Evolutionary conservation across 176 grass and related monocot species (phyloP).

Genomic region (Thinopyrum elongatum): DNA sequence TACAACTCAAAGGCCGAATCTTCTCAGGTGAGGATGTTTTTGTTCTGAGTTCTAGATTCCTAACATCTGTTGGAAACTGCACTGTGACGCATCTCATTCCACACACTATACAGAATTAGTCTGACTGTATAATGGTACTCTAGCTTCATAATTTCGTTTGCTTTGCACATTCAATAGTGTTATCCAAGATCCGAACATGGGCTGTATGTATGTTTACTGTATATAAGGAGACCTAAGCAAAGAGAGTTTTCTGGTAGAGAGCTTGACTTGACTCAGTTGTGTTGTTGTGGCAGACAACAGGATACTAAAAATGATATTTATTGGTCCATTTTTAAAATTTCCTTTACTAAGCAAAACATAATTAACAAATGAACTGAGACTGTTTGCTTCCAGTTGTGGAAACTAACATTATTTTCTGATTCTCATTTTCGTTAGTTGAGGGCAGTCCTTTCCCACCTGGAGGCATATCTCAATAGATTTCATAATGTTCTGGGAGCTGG

Average conservation of each 20-base stretch:
- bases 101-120: neutral
- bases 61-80: neutral
- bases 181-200: neutral
- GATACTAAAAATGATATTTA: neutral
- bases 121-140: neutral
- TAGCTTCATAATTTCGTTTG: neutral
- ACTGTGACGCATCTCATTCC: neutral
- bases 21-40: constrained; percentile 52
- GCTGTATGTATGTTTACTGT: neutral
- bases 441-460: constrained; percentile 58
- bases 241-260: neutral
- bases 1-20: constrained; percentile 76
- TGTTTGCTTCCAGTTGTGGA: neutral
- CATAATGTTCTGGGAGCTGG: constrained; percentile 67
- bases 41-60: neutral
- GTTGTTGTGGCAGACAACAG: neutral
- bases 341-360: constrained; percentile 8
- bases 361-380: neutral
- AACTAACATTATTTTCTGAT: constrained; percentile 16
- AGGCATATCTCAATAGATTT: constrained; percentile 82
- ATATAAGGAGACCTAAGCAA: neutral
- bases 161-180: constrained; percentile 16
- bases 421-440: constrained; percentile 63
- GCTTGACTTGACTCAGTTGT: neutral
- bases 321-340: neutral